phyloP scores from a whole-genome alignment of 2,329 filamentous ascomycete species.

The Stachybotrys chlorohalonatus region DNA sequence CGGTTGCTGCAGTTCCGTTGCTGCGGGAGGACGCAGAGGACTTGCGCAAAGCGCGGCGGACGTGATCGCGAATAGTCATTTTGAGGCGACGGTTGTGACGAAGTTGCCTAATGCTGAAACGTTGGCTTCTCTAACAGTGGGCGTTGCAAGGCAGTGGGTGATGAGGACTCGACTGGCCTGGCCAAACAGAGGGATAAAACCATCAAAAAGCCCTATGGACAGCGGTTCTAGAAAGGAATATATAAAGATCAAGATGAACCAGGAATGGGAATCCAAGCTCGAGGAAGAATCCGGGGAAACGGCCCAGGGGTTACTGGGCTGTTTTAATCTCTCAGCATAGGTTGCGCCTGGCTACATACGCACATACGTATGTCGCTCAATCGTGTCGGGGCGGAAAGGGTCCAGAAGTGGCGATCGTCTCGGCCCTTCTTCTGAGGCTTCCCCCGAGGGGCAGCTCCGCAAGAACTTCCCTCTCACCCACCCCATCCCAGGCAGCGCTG shows the following conservation, averaged over 20 bases:
- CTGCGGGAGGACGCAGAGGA: slow-evolving; percentile 19
- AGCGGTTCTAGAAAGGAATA: not conserved
- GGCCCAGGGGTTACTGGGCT: not conserved
- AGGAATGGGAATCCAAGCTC: not conserved
- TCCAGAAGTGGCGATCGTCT: not conserved
- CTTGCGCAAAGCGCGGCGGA: slow-evolving; percentile 30
- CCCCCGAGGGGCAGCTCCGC: not conserved
- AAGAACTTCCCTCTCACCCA: not conserved
- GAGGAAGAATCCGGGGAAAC: not conserved
- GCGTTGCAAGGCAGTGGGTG: too few relatives aligned
- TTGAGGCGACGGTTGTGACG: slow-evolving; percentile 1
- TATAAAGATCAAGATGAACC: not conserved
- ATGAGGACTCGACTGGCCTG: too few relatives aligned
- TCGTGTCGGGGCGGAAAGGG: not conserved
- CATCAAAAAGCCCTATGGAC: not conserved
- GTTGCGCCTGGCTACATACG: not conserved
- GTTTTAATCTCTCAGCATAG: not conserved
- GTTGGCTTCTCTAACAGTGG: too few relatives aligned
- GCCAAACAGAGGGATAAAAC: too few relatives aligned
- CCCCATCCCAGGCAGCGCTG: not conserved
- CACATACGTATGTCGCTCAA: not conserved
- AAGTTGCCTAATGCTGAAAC: too few relatives aligned
- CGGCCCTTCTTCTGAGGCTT: not conserved
- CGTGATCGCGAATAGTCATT: slow-evolving; percentile 33
- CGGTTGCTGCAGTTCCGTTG: slow-evolving; percentile 20